Percentiles rank a stretch among this genome's conserved stretches.
Conservation (phyloP, 306 rosid genomes). For the Comarum palustre region DNA sequence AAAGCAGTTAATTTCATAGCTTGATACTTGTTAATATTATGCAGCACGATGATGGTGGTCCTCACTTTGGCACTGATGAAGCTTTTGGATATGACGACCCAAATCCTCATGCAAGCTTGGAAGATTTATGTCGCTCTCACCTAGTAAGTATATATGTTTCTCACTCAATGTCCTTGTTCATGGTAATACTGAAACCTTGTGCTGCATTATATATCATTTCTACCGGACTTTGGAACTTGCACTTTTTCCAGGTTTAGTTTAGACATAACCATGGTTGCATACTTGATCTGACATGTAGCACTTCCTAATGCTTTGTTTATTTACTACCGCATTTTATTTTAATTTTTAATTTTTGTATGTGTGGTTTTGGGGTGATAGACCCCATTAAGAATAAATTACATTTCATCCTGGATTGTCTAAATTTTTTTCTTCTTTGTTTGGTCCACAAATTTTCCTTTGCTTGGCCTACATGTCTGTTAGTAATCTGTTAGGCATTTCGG, state of each 20-base stretch:
- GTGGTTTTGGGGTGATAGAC: not conserved
- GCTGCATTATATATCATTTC: not conserved
- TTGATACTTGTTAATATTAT: conserved; percentile 28
- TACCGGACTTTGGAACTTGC: not conserved
- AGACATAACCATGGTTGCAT: not conserved
- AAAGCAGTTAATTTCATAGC: not conserved
- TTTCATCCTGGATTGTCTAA: too few species aligned
- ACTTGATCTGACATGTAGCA: not conserved
- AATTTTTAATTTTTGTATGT: not conserved
- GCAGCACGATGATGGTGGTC: conserved; percentile 50
- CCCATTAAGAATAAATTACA: not conserved
- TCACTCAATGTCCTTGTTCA: conserved; percentile 11
- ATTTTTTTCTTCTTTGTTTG: not conserved
- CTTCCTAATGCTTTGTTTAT: not conserved
- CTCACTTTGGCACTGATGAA: conserved; percentile 45
- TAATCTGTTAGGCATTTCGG: not conserved
- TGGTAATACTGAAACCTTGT: not conserved
- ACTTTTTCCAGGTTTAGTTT: not conserved
- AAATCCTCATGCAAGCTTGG: conserved; percentile 59
- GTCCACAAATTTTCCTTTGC: not conserved
- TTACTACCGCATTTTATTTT: not conserved
- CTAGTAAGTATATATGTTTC: conserved; percentile 48
- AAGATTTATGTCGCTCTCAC: conserved; percentile 96
- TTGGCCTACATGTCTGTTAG: not conserved
- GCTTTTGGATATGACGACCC: conserved; percentile 43